Percentiles rank a stretch among this genome's conserved stretches.
These are phyloP conservation scores for Ammopiptanthus mongolicus DNA, from an alignment of 306 rosid genomes.

Conservation along the genomic window DNA sequence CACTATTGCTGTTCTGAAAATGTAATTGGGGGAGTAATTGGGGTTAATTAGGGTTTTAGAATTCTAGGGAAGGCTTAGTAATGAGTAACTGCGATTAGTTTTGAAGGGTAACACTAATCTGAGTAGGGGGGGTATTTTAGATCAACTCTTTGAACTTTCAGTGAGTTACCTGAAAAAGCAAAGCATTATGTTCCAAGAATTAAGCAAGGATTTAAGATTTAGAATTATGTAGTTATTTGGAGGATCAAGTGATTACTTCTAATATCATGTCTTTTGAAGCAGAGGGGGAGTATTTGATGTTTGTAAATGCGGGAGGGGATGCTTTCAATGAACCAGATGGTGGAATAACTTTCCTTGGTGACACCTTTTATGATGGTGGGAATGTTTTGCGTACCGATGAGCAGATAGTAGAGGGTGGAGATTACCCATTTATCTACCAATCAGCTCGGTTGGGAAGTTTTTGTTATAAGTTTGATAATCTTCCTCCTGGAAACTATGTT, in stretches of 20 bases:
- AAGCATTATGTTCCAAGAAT: neutral
- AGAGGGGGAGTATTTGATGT: constrained; percentile 65
- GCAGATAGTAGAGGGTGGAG: constrained; percentile 59
- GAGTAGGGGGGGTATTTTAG: neutral
- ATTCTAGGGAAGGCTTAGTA: neutral
- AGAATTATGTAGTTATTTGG: neutral
- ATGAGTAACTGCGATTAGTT: neutral
- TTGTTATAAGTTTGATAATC: constrained; percentile 47
- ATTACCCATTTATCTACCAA: constrained; percentile 59
- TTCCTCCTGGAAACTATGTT: constrained; percentile 64
- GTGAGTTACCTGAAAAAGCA: neutral
- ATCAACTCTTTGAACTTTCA: neutral
- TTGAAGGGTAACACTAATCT: neutral
- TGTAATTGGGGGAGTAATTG: neutral
- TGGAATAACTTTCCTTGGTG: constrained; percentile 45
- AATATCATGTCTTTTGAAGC: constrained; percentile 26
- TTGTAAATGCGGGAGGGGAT: constrained; percentile 81
- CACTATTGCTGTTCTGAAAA: neutral
- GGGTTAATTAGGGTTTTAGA: constrained; percentile 4
- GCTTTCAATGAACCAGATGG: constrained; percentile 45
- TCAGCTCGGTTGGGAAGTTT: constrained; percentile 70
- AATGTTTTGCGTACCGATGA: constrained; percentile 58
- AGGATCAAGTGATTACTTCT: constrained; percentile 17
- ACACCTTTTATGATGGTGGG: constrained; percentile 66
- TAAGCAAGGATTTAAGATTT: neutral